A percentile compares a stretch with the other conserved stretches of the same genome.
Conservation (phyloP, 768 basidiomycete genomes). For the Leccinum boreale region DNA sequence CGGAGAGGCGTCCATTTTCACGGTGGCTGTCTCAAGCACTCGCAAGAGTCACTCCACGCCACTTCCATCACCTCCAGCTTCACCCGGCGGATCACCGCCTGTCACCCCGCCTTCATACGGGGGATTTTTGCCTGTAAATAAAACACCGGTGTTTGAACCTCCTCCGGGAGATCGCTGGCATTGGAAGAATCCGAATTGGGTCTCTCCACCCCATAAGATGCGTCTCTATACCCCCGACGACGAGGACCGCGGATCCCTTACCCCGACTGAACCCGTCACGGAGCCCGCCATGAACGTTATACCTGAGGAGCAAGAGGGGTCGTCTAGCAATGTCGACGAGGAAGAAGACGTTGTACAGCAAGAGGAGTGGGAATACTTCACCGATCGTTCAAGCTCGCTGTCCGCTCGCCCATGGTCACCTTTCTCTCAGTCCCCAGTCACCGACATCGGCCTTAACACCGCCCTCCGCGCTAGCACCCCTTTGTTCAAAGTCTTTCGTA, state of each 20-base stretch:
- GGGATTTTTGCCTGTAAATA: constrained; percentile 15
- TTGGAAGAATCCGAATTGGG: constrained; percentile 34
- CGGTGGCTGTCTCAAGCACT: constrained; percentile 10
- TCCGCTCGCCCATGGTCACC: constrained; percentile 27
- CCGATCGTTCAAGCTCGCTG: constrained; percentile 16
- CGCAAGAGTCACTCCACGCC: constrained; percentile 21
- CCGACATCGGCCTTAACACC: constrained; percentile 24
- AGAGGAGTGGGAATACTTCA: constrained; percentile 11
- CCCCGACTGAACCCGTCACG: constrained; percentile 30
- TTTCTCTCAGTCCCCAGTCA: constrained; percentile 23
- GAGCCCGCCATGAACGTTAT: constrained; percentile 13
- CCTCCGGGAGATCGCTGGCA: constrained; percentile 32
- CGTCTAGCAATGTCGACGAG: constrained; percentile 4
- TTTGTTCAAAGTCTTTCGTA: constrained; percentile 33
- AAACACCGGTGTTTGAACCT: constrained; percentile 22
- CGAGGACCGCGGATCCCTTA: constrained; percentile 22
- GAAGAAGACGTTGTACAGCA: constrained; percentile 6
- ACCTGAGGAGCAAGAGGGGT: constrained; percentile 13
- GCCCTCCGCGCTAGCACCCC: constrained; percentile 31
- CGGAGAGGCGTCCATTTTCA: constrained; percentile 12
- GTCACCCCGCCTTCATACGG: constrained; percentile 11
- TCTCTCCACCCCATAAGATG: constrained; percentile 30
- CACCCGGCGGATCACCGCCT: constrained; percentile 24
- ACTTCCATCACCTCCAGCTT: constrained; percentile 28
- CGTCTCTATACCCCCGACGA: constrained; percentile 23